These are phyloP conservation scores for Triticum urartu DNA, from an alignment of 176 grass and related monocot species.

Conservation along the genomic window DNA sequence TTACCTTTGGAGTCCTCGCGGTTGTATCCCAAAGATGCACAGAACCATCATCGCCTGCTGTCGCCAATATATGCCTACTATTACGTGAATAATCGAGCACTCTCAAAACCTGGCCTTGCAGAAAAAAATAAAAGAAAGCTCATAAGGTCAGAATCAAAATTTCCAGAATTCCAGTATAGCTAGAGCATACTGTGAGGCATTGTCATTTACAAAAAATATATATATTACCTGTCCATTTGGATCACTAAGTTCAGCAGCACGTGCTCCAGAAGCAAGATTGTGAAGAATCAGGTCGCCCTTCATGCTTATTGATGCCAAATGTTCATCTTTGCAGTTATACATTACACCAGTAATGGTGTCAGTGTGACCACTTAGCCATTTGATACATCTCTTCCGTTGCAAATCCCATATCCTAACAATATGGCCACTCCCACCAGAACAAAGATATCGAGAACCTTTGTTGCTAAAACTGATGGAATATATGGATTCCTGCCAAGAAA, in stretches of 20 bases:
- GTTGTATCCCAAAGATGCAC: conserved; percentile 99
- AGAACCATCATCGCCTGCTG: conserved; percentile 97
- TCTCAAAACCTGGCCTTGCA: conserved; percentile 82
- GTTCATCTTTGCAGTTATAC: conserved; percentile 98
- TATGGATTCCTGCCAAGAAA: conserved; percentile 82
- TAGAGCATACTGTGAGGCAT: neutral
- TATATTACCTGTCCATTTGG: conserved; percentile 88
- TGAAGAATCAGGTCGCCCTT: conserved; percentile 99
- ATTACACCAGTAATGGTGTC: conserved; percentile 92
- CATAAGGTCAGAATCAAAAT: conserved; percentile 27
- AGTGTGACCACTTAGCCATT: conserved; percentile 90
- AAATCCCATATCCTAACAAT: conserved; percentile 98
- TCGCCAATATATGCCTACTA: conserved; percentile 84
- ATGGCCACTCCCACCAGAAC: conserved; percentile 91
- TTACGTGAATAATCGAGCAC: conserved; percentile 92
- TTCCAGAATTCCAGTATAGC: conserved; percentile 21
- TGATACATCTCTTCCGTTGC: conserved; percentile 91
- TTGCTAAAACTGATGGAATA: conserved; percentile 95
- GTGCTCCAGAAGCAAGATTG: conserved; percentile 94
- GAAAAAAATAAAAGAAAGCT: conserved; percentile 30
- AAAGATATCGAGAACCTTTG: conserved; percentile 95
- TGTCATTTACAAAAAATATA: neutral
- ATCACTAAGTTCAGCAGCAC: conserved; percentile 90
- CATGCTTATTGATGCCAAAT: conserved; percentile 93
- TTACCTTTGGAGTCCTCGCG: conserved; percentile 83